A percentile compares a stretch with the other conserved stretches of the same genome.
phyloP scores from a whole-genome alignment of 371 early-diverging fungal species.

The Mortierella sp. region DNA sequence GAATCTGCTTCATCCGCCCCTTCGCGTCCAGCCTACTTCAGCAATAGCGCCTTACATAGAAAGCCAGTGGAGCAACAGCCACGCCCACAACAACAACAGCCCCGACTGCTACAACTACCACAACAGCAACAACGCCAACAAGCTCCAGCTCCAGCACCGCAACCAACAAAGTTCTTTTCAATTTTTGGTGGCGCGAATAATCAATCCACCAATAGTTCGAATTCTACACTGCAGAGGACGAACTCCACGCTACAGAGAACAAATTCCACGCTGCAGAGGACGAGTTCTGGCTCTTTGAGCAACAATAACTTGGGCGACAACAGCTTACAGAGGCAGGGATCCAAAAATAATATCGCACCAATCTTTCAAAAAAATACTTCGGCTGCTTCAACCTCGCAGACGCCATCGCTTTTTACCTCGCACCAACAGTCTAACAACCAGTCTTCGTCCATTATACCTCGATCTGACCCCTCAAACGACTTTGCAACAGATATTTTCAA shows the following conservation, averaged over 20 bases:
- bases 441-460: conserved; percentile 15
- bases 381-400: neutral
- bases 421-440: neutral
- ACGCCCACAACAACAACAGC: neutral
- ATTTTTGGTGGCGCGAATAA: conserved; percentile 46
- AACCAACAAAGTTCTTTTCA: conserved; percentile 21
- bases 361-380: conserved; percentile 1
- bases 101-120: neutral
- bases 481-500: conserved; percentile 27
- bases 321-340: conserved; percentile 7
- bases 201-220: conserved; percentile 8
- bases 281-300: neutral
- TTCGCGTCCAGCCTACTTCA: neutral
- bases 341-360: neutral
- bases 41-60: neutral
- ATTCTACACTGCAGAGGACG: neutral
- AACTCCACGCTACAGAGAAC: neutral
- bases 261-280: neutral
- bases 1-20: conserved; percentile 11
- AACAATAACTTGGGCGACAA: neutral
- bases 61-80: neutral
- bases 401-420: neutral
- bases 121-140: conserved; percentile 9
- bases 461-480: conserved; percentile 36
- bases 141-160: conserved; percentile 5